These are phyloP conservation scores for Dentipellis fragilis DNA, from an alignment of 768 basidiomycete species.

Conservation along the genomic window DNA sequence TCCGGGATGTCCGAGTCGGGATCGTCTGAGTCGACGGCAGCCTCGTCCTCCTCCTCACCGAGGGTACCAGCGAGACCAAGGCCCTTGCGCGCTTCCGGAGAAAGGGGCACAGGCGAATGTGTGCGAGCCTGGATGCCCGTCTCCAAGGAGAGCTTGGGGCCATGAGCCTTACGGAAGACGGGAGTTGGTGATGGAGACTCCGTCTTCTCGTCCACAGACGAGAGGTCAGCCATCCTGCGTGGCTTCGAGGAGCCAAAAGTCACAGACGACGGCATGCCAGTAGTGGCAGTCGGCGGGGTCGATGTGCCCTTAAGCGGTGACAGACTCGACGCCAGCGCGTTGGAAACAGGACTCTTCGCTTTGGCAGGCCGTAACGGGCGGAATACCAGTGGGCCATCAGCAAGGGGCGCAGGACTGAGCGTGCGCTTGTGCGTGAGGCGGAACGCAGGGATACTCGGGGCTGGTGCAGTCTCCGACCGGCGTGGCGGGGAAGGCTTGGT, in stretches of 20 bases:
- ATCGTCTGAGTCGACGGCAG: conserved; percentile 42
- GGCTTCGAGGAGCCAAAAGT: conserved; percentile 1
- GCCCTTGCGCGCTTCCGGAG: conserved; percentile 41
- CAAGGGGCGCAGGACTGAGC: conserved; percentile 46
- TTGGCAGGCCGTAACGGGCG: conserved; percentile 46
- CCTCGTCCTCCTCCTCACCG: conserved; percentile 41
- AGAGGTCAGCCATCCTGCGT: background rate
- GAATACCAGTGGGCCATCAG: conserved; percentile 49
- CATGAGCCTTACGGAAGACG: conserved; percentile 21
- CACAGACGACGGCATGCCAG: background rate
- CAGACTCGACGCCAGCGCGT: background rate
- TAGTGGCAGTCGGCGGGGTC: background rate
- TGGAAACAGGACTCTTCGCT: conserved; percentile 13
- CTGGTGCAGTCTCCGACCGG: conserved; percentile 14
- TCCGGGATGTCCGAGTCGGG: conserved; percentile 77
- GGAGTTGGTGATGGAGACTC: conserved; percentile 15
- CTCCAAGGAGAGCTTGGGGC: conserved; percentile 9
- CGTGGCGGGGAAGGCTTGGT: conserved; percentile 22
- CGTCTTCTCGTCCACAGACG: conserved; percentile 2
- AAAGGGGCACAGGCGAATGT: conserved; percentile 24
- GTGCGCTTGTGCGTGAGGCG: conserved; percentile 39
- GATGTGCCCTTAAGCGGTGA: background rate
- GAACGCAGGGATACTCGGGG: conserved; percentile 2
- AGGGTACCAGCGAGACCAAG: conserved; percentile 60
- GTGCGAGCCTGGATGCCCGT: conserved; percentile 1